Base-by-base conservation (phyloP, 306 rosid genomes). In the Acacia acuminata region DNA sequence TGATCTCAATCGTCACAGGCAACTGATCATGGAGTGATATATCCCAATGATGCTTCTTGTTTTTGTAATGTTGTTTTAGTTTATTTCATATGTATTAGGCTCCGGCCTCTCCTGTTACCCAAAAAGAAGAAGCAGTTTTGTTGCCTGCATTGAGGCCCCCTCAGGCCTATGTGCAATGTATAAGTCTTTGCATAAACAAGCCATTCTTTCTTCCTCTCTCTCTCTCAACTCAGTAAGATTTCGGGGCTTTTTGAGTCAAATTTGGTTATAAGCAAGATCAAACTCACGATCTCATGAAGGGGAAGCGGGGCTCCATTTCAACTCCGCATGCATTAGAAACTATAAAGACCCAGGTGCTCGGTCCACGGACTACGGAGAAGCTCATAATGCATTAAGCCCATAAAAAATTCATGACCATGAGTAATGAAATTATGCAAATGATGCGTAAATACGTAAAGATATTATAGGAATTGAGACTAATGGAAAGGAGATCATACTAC, bases 1-100 rank as follows among this genome's bases (percentile, higher is more conserved):
- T 24, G 96, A 92, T 82, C 87, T 92, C 58, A 85, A 73, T 74
- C 97, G 98, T 68, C 97, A 94, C 38, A 88, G 87, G 90, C 87
- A 92, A 66, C 86, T 94, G 24, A 79, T 92, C 20, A 74, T 94
- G 98, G 98, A 92, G 90, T 93, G 85, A 71, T 11, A 19, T 9
- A 8, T 38, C 7, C 70, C 70, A 51, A 19, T 55, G 25, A 84
- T 72, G 76, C 77, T 48, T 32, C 67, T 38, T 84, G 55, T 25
- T 10, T 61, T 45, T 65, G 55, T 51, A 48, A 48, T 16, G 3
- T 10, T 44, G 48, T 14, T 24, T 0, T 10, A 24, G 36, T 61
- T 24, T 60, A 34, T 11, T 60, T 60, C 7, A 24, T 16, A 6
- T 60, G 32, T 60, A 60, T n/a, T 24, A 22, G 36, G 34, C 34